These are phyloP conservation scores for Boletus fagicola DNA, from an alignment of 768 basidiomycete genomes.

Conservation along the genomic window DNA sequence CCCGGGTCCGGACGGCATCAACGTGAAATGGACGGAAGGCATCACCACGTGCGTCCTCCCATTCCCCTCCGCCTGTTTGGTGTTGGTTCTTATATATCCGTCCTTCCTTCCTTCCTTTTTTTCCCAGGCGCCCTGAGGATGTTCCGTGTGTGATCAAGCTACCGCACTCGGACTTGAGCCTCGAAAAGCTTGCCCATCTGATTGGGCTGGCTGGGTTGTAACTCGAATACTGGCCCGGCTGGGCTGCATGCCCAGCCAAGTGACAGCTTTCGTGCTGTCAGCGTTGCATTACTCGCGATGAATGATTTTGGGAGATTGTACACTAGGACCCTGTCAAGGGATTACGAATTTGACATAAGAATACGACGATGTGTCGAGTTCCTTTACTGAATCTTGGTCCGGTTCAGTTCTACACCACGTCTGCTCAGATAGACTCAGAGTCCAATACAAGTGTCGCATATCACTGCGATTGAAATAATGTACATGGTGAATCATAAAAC, in stretches of 20 bases:
- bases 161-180: conserved; percentile 5
- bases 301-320: background rate
- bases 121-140: conserved; percentile 12
- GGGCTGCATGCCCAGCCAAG: background rate
- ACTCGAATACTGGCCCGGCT: background rate
- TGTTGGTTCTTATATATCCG: background rate
- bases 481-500: conserved; percentile 17
- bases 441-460: conserved; percentile 5
- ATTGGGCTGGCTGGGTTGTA: conserved; percentile 7
- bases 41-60: conserved; percentile 22
- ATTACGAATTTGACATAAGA: background rate
- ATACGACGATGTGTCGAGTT: background rate
- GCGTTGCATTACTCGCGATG: background rate
- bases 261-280: background rate
- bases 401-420: too few relatives aligned
- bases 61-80: background rate
- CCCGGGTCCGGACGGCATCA: conserved; percentile 18
- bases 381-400: background rate
- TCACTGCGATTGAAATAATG: conserved; percentile 16
- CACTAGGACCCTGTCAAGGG: background rate
- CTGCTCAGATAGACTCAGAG: background rate
- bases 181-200: conserved; percentile 15
- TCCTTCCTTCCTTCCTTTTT: background rate
- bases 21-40: conserved; percentile 22
- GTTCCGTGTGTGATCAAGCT: conserved; percentile 12